phyloP scores from a whole-genome alignment of 75 land plant species.

The Larix kaempferi region DNA sequence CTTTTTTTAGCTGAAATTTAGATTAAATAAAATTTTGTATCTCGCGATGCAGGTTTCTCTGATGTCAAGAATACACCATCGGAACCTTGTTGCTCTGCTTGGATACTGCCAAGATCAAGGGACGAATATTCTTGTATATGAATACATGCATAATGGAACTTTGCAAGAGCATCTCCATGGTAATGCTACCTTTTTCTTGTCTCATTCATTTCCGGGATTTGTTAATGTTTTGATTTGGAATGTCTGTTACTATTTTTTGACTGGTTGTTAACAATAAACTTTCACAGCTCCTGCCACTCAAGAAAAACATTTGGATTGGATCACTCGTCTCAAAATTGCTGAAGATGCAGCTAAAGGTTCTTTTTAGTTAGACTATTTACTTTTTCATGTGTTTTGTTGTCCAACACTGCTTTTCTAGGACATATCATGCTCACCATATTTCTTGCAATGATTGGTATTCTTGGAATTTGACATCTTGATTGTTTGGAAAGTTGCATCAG shows the following conservation, averaged over 20 bases:
- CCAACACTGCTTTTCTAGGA: not conserved
- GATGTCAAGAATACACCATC: conserved; percentile 88
- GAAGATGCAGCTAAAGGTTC: conserved; percentile 78
- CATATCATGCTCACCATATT: not conserved
- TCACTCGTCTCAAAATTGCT: conserved; percentile 74
- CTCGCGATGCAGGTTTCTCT: conserved; percentile 57
- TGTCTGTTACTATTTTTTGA: not conserved
- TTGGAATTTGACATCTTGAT: not conserved
- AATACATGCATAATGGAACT: conserved; percentile 86
- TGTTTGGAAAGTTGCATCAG: not conserved
- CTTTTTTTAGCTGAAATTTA: not conserved
- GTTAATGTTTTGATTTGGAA: not conserved
- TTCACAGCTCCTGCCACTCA: conserved; percentile 35
- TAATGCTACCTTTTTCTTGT: conserved; percentile 16
- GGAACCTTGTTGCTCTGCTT: conserved; percentile 76
- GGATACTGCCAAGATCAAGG: conserved; percentile 71
- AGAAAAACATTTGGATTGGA: conserved; percentile 52
- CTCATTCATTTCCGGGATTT: not conserved
- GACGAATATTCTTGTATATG: conserved; percentile 70
- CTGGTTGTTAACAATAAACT: not conserved
- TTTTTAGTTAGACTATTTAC: not conserved
- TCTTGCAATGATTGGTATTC: not conserved
- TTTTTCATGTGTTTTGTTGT: not conserved
- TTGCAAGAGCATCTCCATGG: conserved; percentile 87
- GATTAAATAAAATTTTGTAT: not conserved